These are phyloP conservation scores for Cercospora sp. DNA, from an alignment of 2,329 filamentous ascomycete genomes.

Conservation along the genomic window DNA sequence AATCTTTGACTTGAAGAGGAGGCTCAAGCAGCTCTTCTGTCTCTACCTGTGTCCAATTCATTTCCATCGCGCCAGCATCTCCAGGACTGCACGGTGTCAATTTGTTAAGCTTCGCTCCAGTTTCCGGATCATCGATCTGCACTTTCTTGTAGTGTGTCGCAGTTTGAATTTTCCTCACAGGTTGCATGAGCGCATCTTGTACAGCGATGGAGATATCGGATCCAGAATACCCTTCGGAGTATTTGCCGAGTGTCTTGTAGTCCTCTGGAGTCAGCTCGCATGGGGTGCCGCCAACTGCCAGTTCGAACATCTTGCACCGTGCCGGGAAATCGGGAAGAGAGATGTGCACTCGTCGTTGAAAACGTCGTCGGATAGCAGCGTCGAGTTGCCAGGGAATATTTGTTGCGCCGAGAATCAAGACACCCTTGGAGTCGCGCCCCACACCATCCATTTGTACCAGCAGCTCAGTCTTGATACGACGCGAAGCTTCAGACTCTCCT, in stretches of 20 bases:
- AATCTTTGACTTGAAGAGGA: constrained; percentile 83
- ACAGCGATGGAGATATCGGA: constrained; percentile 96
- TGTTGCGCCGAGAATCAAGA: constrained; percentile 91
- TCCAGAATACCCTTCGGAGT: constrained; percentile 92
- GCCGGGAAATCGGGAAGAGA: constrained; percentile 84
- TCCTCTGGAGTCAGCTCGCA: constrained; percentile 78
- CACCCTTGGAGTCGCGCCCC: constrained; percentile 89
- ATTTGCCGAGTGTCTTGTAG: constrained; percentile 73
- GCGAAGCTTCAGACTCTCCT: constrained; percentile 94
- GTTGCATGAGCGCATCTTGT: constrained; percentile 96
- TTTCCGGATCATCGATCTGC: constrained; percentile 62
- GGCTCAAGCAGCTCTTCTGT: constrained; percentile 84
- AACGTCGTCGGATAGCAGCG: constrained; percentile 89
- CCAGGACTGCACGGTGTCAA: constrained; percentile 93
- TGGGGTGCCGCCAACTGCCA: constrained; percentile 89
- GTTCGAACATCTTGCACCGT: constrained; percentile 91
- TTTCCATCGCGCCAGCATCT: constrained; percentile 80
- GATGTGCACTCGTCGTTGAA: constrained; percentile 95
- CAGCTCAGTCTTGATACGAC: constrained; percentile 97
- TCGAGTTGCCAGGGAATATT: constrained; percentile 99
- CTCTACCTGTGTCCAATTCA: constrained; percentile 88
- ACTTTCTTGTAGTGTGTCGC: constrained; percentile 95
- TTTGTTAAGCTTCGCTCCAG: constrained; percentile 44
- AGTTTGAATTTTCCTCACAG: constrained; percentile 92
- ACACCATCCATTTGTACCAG: constrained; percentile 99